Conservation (phyloP, 306 rosid species). For the Nissolia schottii region DNA sequence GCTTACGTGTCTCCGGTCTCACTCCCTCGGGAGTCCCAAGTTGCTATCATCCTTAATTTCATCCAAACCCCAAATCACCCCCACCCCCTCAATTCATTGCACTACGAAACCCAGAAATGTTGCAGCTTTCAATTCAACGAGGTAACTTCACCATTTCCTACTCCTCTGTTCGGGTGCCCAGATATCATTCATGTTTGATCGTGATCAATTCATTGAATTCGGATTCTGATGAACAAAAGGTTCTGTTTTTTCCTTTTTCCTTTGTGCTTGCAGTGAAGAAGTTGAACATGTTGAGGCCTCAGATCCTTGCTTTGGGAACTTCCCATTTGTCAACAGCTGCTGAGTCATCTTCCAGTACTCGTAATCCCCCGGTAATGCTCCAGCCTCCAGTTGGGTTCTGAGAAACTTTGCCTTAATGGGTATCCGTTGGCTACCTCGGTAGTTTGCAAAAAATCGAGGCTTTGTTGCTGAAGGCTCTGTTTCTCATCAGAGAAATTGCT, state of each 20-base stretch:
- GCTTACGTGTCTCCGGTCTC: background rate
- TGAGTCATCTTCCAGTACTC: constrained; percentile 38
- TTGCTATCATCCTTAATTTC: background rate
- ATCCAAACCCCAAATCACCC: no score
- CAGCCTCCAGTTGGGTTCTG: background rate
- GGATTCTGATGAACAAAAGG: background rate
- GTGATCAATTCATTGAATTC: background rate
- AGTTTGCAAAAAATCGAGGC: background rate
- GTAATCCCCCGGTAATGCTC: constrained; percentile 46
- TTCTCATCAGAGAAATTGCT: background rate
- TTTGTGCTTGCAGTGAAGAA: constrained; percentile 48
- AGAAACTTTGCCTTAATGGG: background rate
- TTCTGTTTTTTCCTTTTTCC: background rate
- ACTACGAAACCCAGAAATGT: constrained; percentile 15
- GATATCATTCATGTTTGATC: background rate
- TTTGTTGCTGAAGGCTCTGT: no score
- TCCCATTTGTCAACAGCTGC: constrained; percentile 57
- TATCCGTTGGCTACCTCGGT: background rate
- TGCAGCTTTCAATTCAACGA: constrained; percentile 25
- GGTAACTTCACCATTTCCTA: background rate
- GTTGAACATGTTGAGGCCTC: constrained; percentile 50
- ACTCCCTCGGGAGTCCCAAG: background rate
- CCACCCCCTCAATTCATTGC: background rate
- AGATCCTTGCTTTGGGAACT: constrained; percentile 51
- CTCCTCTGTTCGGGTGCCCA: background rate